These are phyloP conservation scores for Magnusiomyces paraingens DNA, from an alignment of 1,139 yeast genomes.

Conservation along the genomic window DNA sequence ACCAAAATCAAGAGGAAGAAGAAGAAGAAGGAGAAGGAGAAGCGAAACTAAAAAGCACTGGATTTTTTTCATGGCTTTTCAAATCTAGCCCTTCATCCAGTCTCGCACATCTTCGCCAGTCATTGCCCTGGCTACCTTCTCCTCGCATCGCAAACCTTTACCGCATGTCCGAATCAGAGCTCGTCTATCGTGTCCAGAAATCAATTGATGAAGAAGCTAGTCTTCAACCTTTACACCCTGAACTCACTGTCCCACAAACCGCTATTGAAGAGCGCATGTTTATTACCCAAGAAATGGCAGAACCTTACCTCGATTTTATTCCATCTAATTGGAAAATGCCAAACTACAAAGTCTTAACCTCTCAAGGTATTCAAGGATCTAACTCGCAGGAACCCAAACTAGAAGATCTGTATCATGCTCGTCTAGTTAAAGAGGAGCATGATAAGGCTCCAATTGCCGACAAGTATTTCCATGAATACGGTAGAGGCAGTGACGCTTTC, in stretches of 20 bases:
- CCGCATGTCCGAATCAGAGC: background rate
- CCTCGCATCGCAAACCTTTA: background rate
- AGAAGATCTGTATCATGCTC: background rate
- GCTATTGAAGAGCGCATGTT: background rate
- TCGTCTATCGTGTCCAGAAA: background rate
- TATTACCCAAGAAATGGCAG: background rate
- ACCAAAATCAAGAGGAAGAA: background rate
- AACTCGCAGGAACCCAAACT: background rate
- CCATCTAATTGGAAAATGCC: background rate
- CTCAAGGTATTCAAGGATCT: background rate
- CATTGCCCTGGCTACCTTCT: background rate
- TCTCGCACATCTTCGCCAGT: too few relatives aligned
- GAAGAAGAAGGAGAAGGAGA: background rate
- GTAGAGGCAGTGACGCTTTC: background rate
- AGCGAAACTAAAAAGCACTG: background rate
- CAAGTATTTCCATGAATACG: conserved; percentile 1
- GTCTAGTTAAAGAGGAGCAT: background rate
- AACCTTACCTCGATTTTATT: background rate
- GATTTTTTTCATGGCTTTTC: background rate
- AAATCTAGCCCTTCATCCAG: background rate
- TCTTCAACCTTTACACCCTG: background rate
- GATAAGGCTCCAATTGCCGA: background rate
- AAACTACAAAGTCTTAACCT: background rate
- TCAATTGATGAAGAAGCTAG: background rate
- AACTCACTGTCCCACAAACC: background rate